These are phyloP conservation scores for Mycena amicta DNA, from an alignment of 768 basidiomycete species.

Conservation along the genomic window DNA sequence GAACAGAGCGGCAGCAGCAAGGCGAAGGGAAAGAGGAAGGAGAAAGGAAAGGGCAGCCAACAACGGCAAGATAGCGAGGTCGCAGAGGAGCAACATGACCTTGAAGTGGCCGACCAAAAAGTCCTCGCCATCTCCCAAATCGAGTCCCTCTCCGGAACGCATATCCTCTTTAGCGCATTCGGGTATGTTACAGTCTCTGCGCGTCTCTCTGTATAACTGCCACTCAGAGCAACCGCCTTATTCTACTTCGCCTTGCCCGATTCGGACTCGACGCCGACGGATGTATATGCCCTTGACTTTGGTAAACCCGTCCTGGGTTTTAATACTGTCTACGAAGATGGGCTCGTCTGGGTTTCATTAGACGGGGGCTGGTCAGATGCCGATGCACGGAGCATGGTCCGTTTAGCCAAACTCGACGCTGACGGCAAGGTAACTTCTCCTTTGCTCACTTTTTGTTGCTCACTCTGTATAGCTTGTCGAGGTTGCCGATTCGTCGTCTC, in stretches of 20 bases:
- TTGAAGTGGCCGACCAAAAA: constrained; percentile 11
- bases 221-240: constrained; percentile 64
- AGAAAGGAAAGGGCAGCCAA: constrained; percentile 19
- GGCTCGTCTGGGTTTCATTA: constrained; percentile 44
- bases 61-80: constrained; percentile 17
- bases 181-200: constrained; percentile 53
- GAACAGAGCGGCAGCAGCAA: constrained; percentile 33
- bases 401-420: constrained; percentile 35
- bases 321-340: constrained; percentile 37
- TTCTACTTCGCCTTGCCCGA: constrained; percentile 47
- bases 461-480: constrained; percentile 48
- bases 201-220: neutral
- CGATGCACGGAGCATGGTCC: constrained; percentile 27
- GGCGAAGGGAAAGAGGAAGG: constrained; percentile 16
- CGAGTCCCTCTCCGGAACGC: constrained; percentile 43
- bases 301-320: constrained; percentile 65
- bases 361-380: constrained; percentile 29
- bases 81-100: constrained; percentile 26
- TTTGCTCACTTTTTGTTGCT: too few relatives aligned
- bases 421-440: constrained; percentile 47
- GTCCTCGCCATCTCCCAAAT: constrained; percentile 65
- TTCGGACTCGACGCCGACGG: constrained; percentile 15
- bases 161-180: constrained; percentile 67
- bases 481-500: constrained; percentile 24
- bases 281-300: constrained; percentile 50